Evolutionary conservation across 2,329 filamentous ascomycete species (phyloP).

Genomic region (Fusarium acutatum): DNA sequence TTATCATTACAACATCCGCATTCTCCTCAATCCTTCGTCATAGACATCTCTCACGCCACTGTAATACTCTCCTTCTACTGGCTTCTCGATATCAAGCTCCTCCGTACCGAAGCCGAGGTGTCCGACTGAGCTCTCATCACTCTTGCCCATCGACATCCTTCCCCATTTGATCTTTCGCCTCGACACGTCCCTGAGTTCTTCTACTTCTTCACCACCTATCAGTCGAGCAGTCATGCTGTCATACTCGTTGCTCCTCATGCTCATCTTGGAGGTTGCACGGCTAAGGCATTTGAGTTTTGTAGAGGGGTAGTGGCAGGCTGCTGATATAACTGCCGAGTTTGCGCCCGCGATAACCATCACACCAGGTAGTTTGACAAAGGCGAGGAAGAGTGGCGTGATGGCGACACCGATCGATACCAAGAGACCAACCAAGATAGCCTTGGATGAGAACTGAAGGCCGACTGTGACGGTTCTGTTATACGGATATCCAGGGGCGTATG

Average conservation of each 20-base stretch:
- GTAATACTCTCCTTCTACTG: constrained; percentile 27
- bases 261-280: background rate
- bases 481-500: background rate
- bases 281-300: background rate
- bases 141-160: constrained; percentile 7
- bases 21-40: background rate
- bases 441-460: constrained; percentile 19
- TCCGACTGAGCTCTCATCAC: constrained; percentile 4
- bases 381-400: constrained; percentile 1
- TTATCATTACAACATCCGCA: background rate
- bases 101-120: constrained; percentile 30
- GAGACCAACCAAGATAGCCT: constrained; percentile 11
- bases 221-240: background rate
- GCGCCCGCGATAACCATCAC: constrained; percentile 21
- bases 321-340: constrained; percentile 29
- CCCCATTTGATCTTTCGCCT: constrained; percentile 25
- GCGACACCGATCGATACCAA: constrained; percentile 1
- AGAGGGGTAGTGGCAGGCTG: constrained; percentile 21
- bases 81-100: constrained; percentile 10
- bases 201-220: background rate
- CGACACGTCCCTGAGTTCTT: background rate
- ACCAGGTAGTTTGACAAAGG: constrained; percentile 15
- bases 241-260: background rate
- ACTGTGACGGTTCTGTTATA: background rate
- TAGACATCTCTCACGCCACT: background rate